These are phyloP conservation scores for Phytophthora hybrid DNA, from an alignment of 352 stramenopile genomes.

Conservation along the genomic window DNA sequence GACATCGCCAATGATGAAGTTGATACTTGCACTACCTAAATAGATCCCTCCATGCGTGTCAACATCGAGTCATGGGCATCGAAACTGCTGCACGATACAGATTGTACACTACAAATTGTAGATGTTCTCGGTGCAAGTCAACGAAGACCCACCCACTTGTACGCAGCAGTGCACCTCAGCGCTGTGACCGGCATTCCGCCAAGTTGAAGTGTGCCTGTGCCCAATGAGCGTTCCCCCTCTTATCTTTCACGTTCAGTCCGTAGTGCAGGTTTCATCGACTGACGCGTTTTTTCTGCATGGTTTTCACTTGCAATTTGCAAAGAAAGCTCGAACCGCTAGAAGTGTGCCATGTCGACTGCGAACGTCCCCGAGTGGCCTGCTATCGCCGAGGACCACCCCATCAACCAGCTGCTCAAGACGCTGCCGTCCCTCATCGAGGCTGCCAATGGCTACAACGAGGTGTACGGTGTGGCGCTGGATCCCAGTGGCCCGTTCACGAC, in stretches of 20 bases:
- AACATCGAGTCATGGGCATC: not conserved
- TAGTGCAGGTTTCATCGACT: not conserved
- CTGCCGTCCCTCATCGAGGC: constrained; percentile 32
- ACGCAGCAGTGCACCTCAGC: not conserved
- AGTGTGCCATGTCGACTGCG: constrained; percentile 19
- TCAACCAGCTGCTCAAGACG: constrained; percentile 32
- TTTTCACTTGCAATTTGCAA: constrained; percentile 11
- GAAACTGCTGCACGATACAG: not conserved
- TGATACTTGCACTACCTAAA: constrained; percentile 9
- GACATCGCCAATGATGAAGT: not conserved
- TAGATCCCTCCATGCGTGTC: constrained; percentile 19
- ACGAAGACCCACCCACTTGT: not conserved
- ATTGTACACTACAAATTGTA: not conserved
- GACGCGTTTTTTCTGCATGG: constrained; percentile 8
- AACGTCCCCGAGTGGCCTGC: constrained; percentile 27
- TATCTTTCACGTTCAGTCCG: constrained; percentile 13
- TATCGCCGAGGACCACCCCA: constrained; percentile 29
- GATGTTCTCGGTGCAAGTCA: not conserved
- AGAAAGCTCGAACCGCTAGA: constrained; percentile 6
- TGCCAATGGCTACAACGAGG: constrained; percentile 32
- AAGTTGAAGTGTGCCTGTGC: constrained; percentile 27
- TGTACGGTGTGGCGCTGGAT: constrained; percentile 38
- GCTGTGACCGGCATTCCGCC: not conserved
- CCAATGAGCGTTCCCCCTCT: constrained; percentile 8
- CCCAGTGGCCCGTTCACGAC: constrained; percentile 34